phyloP scores from a whole-genome alignment of 208 protist genomes.

The Trypanosoma mega region DNA sequence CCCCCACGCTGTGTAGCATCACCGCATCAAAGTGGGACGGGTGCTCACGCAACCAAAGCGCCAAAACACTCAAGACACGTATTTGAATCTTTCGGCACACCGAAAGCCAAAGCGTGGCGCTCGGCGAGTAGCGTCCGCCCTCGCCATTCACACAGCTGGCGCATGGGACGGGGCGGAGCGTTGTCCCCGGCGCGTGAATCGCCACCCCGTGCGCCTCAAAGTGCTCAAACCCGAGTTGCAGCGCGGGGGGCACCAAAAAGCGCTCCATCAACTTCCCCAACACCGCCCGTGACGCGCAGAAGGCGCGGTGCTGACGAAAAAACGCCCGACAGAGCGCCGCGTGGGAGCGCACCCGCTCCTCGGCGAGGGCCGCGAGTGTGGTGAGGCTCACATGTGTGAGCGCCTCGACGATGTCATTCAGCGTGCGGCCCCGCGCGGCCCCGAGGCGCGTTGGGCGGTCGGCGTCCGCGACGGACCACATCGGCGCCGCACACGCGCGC shows the following conservation, averaged over 20 bases:
- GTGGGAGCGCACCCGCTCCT: slow-evolving; percentile 15
- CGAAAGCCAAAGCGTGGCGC: slow-evolving; percentile 49
- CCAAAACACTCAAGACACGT: slow-evolving; percentile 48
- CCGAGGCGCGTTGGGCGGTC: slow-evolving; percentile 32
- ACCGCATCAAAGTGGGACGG: slow-evolving; percentile 54
- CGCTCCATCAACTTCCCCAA: slow-evolving; percentile 64
- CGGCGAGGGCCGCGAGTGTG: slow-evolving; percentile 3
- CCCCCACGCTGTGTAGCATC: slow-evolving; percentile 44
- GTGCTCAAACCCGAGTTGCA: slow-evolving; percentile 41
- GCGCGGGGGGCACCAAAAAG: slow-evolving; percentile 45
- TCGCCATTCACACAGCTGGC: not conserved
- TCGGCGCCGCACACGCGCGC: slow-evolving; percentile 31
- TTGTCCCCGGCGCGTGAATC: slow-evolving; percentile 35
- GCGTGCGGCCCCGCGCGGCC: slow-evolving; percentile 32
- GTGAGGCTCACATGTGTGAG: slow-evolving; percentile 54
- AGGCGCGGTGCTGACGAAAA: slow-evolving; percentile 51
- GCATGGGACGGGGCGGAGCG: not conserved
- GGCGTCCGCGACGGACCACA: slow-evolving; percentile 23
- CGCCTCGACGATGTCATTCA: slow-evolving; percentile 64
- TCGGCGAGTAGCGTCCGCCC: slow-evolving; percentile 32
- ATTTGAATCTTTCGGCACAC: slow-evolving; percentile 45
- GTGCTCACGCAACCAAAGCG: slow-evolving; percentile 51
- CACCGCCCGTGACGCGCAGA: slow-evolving; percentile 48
- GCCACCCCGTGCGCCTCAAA: slow-evolving; percentile 50
- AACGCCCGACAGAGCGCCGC: slow-evolving; percentile 37